Evolutionary conservation across 2,329 filamentous ascomycete species (phyloP), one percentile per base, ranked within the genome.

Genomic region (Alternaria alternata): DNA sequence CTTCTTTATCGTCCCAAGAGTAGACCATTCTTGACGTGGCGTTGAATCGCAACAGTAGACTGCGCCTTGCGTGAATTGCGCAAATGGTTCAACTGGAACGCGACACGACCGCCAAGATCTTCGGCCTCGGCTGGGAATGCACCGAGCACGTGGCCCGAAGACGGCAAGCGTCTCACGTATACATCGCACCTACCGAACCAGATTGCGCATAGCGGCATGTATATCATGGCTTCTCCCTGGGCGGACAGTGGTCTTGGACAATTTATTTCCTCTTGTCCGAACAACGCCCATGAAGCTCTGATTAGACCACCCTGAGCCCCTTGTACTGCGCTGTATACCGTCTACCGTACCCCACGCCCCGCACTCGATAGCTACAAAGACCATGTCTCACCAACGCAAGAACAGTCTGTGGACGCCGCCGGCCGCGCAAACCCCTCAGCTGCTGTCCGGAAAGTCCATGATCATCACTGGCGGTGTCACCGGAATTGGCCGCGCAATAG

Each of bases 381-480:
- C 48, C 18, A 61, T 61, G 59, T 52, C 59, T 24, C 59, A 49
- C 52, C 34, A 56, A n/a, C 59, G 59, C 51, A 59, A 61, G 51
- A 61, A 61, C 51, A 61, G 59, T 16, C 59, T 61, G n/a, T 61
- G 59, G 59, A 61, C 57, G 32, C 53, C 57, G 2, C n/a, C 48
- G 5, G 57, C 56, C 22, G 62, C 63, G 52, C 47, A 57, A 20
- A 62, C 63, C 36, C 62, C 73, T 28, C 68, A 78, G 57, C 85
- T 95, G 68, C 87, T 96, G 58, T 75, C 81, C 55, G 88, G 87
- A 77, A 96, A 96, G 79, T 90, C 89, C 12, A 92, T 92, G 79
- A 91, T 93, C 75, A 93, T 97, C 72, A 96, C 93, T 0, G 93
- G 93, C 65, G 93, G 91, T 58, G 90, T 90, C 4, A 96, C 92